A percentile compares a stretch with the other conserved stretches of the same genome.
phyloP scores from a whole-genome alignment of 139 green algal species.

The Ettlia oleoabundans region DNA sequence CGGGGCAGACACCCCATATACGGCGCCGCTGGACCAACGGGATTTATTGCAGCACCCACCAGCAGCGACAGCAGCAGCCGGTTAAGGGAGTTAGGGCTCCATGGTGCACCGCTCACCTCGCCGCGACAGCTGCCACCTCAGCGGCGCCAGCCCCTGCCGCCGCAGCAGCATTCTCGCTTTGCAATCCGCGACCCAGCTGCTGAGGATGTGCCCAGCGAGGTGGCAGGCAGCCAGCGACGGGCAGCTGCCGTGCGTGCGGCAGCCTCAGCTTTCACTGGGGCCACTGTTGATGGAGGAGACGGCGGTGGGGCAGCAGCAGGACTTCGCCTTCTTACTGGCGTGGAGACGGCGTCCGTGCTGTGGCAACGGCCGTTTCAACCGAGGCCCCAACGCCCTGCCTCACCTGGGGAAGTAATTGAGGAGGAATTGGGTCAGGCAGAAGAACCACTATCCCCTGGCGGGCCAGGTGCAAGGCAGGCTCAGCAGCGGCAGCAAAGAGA shows the following conservation, averaged over 20 bases:
- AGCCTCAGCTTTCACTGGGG: too few species aligned
- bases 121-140: not conserved
- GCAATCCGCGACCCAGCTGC: not conserved
- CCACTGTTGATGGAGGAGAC: too few species aligned
- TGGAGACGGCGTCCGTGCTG: not conserved
- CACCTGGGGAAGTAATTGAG: not conserved
- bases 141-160: not conserved
- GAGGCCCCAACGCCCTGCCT: not conserved
- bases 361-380: not conserved
- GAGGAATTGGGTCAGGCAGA: not conserved
- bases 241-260: too few species aligned
- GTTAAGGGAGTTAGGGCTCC: not conserved
- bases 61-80: constrained; percentile 3
- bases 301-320: not conserved
- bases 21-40: not conserved
- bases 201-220: not conserved
- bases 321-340: not conserved
- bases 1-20: constrained; percentile 25
- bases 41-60: too few species aligned
- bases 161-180: constrained; percentile 7
- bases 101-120: not conserved
- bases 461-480: too few species aligned
- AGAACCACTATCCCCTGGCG: too few species aligned
- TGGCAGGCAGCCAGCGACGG: not conserved
- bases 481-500: not conserved